Conservation (phyloP, 2,329 filamentous ascomycete species). For the Microcyclospora pomicola region DNA sequence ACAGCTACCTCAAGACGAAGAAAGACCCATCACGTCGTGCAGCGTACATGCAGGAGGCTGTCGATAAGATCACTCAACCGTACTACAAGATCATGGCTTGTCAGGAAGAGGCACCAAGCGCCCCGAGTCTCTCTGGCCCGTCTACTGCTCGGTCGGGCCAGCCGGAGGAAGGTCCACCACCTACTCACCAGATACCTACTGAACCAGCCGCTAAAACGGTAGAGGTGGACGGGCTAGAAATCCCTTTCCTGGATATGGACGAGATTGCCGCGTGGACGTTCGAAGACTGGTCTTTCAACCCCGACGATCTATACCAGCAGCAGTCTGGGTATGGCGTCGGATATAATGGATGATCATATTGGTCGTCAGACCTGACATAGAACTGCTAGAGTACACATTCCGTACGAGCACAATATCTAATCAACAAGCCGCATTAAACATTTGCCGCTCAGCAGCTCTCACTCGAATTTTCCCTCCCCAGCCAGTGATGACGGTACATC, state of each 20-base stretch:
- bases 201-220: conserved; percentile 2
- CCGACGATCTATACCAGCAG: conserved; percentile 6
- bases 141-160: neutral
- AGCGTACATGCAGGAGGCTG: conserved; percentile 19
- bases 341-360: no score
- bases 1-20: conserved; percentile 15
- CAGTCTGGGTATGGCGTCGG: no score
- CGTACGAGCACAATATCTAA: no score
- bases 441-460: no score
- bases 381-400: no score
- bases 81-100: conserved; percentile 22
- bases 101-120: conserved; percentile 11
- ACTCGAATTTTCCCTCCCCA: no score
- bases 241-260: conserved; percentile 13
- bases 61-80: conserved; percentile 16
- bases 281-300: conserved; percentile 17
- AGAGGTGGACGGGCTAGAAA: conserved; percentile 3
- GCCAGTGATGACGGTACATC: no score
- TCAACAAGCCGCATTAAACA: no score
- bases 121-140: neutral
- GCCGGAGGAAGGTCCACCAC: conserved; percentile 1
- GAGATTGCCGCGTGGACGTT: conserved; percentile 21
- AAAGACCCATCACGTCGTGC: conserved; percentile 11
- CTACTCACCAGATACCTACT: neutral
- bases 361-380: no score